phyloP scores from a whole-genome alignment of 1,139 yeast genomes.

The Candida sojae region DNA sequence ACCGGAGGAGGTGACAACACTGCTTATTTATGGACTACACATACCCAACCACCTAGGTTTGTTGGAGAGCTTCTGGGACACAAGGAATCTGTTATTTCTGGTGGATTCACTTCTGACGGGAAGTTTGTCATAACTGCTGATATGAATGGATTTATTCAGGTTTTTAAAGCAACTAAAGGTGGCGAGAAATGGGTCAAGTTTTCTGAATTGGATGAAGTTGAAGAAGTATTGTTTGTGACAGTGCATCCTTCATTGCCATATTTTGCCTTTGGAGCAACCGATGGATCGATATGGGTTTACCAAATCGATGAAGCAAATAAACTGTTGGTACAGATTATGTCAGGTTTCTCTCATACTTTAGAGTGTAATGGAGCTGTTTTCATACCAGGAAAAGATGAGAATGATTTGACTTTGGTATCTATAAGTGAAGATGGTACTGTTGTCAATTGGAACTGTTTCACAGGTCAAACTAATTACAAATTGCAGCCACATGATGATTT shows the following conservation, averaged over 20 bases:
- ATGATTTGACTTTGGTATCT: slow-evolving; percentile 67
- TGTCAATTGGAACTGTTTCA: slow-evolving; percentile 87
- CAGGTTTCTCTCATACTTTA: slow-evolving; percentile 76
- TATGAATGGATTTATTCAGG: slow-evolving; percentile 85
- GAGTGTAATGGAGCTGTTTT: slow-evolving; percentile 82
- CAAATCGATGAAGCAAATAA: slow-evolving; percentile 60
- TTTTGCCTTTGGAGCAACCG: slow-evolving; percentile 92
- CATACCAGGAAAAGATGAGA: slow-evolving; percentile 60
- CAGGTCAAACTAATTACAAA: slow-evolving; percentile 67
- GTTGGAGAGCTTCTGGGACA: slow-evolving; percentile 77
- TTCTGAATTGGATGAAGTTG: slow-evolving; percentile 81
- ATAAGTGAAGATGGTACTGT: slow-evolving; percentile 87
- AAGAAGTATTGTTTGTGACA: slow-evolving; percentile 71
- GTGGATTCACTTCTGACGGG: slow-evolving; percentile 84
- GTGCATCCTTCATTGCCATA: slow-evolving; percentile 74
- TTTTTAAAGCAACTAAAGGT: slow-evolving; percentile 68
- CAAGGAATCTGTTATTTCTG: slow-evolving; percentile 83
- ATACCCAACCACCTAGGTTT: slow-evolving; percentile 76
- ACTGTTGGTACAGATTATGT: slow-evolving; percentile 68
- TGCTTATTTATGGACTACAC: slow-evolving; percentile 91
- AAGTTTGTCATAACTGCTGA: slow-evolving; percentile 83
- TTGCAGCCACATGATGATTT: slow-evolving; percentile 61
- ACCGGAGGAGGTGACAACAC: slow-evolving; percentile 91
- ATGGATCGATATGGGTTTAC: slow-evolving; percentile 95
- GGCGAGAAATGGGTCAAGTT: slow-evolving; percentile 81